A percentile compares a stretch with the other conserved stretches of the same genome.
phyloP scores from a whole-genome alignment of 192 early-diverging fungal species.

The Coemansia sp. region DNA sequence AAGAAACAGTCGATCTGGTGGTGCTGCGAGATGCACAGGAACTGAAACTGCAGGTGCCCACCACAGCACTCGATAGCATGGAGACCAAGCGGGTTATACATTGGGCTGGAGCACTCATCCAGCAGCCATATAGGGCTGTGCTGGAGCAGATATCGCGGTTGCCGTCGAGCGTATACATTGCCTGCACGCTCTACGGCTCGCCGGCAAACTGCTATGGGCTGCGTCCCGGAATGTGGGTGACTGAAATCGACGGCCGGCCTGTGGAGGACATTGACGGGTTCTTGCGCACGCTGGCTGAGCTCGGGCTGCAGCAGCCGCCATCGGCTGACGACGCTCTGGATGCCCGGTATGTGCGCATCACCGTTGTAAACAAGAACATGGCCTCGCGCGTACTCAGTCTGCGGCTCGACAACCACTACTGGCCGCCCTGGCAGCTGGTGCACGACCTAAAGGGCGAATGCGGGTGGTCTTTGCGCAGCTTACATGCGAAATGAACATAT shows the following conservation, averaged over 20 bases:
- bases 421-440: slow-evolving; percentile 66
- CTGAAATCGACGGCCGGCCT: slow-evolving; percentile 61
- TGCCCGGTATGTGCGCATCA: slow-evolving; percentile 38
- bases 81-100: slow-evolving; percentile 70
- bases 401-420: slow-evolving; percentile 72
- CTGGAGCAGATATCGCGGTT: slow-evolving; percentile 63
- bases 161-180: slow-evolving; percentile 66
- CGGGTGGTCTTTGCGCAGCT: too few species aligned
- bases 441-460: slow-evolving; percentile 42
- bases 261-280: slow-evolving; percentile 64
- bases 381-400: slow-evolving; percentile 67
- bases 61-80: slow-evolving; percentile 53
- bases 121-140: slow-evolving; percentile 70
- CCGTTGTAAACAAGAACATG: slow-evolving; percentile 50
- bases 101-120: slow-evolving; percentile 85
- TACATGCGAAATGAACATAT: too few species aligned
- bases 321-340: neutral
- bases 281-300: slow-evolving; percentile 42
- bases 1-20: slow-evolving; percentile 52
- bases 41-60: slow-evolving; percentile 60
- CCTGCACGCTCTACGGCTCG: slow-evolving; percentile 70
- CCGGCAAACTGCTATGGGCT: slow-evolving; percentile 65
- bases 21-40: slow-evolving; percentile 73
- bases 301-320: slow-evolving; percentile 39
- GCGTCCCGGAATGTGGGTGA: slow-evolving; percentile 74